Conservation (phyloP, 129 eudicot species). For the Flaveria bidentis region DNA sequence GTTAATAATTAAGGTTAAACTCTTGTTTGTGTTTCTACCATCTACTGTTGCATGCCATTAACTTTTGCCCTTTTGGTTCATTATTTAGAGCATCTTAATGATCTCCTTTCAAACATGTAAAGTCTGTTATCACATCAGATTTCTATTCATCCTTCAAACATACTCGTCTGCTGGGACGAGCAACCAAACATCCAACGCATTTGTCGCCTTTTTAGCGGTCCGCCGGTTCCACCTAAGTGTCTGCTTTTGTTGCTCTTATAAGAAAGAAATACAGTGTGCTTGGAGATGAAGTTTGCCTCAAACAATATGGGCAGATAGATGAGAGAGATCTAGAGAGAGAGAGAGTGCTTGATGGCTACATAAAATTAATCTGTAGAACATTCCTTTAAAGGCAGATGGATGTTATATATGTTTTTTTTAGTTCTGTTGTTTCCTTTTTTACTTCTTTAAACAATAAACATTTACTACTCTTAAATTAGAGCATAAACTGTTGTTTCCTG, state of each 20-base stretch:
- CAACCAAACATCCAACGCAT: too few species aligned
- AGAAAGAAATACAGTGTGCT: constrained; percentile 34
- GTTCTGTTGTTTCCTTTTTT: background rate
- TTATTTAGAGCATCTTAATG: too few species aligned
- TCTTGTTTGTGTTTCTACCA: background rate
- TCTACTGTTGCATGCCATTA: too few species aligned
- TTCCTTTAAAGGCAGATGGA: constrained; percentile 45
- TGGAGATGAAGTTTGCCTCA: constrained; percentile 36
- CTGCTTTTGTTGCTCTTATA: background rate
- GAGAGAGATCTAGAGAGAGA: constrained; percentile 15
- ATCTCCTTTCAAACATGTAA: too few species aligned
- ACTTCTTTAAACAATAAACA: too few species aligned
- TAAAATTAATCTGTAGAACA: constrained; percentile 31
- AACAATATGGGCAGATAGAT: background rate
- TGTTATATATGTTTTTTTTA: constrained; percentile 14
- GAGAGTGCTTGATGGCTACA: constrained; percentile 26
- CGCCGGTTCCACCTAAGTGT: too few species aligned
- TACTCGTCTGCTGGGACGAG: too few species aligned
- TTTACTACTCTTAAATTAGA: too few species aligned
- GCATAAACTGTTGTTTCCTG: background rate
- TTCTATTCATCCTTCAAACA: too few species aligned
- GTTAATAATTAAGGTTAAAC: background rate
- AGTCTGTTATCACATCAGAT: too few species aligned
- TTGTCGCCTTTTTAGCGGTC: too few species aligned
- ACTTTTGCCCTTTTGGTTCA: too few species aligned